Evolutionary conservation across 805 yeast genomes (phyloP), one percentile per base, ranked within the genome.

Genomic region (Candida germanica): DNA sequence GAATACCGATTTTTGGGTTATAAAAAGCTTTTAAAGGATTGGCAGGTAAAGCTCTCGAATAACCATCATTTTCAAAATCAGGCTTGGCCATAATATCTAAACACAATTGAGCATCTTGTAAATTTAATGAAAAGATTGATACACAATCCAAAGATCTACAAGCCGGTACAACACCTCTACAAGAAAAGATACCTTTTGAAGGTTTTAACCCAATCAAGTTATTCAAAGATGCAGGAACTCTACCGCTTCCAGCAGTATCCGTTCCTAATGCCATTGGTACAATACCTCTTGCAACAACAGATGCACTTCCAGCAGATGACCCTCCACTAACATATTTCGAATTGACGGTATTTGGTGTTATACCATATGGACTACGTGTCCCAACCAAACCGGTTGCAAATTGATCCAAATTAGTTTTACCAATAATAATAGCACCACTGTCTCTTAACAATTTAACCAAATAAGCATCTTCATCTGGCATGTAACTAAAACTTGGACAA

Each of bases 301-400:
- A 79, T 5, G 96, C 94, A n/a, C 96, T 87, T 9, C 98, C 98
- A 1, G 97, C 88, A 25, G 94, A 83, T 2, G 96, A 87, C 20
- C 98, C 98, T 34, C 98, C 98, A 38, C 88, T 77, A 12, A 91
- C 96, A 54, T 88, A 88, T 31, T 78, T 69, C 33, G 70, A 64
- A 47, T 83, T 69, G 59, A 91, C 87, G 1, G 91, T 80, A 59
- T 83, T 82, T 25, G 87, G 79, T 4, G 96, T 84, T 48, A 80
- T 75, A 9, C 98, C 98, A 56, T 91, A 91, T 1, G 98, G 98
- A 5, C 96, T 85, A 53, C 98, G 75, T 21, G 87, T 81, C 29
- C 98, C 98, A 2, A 91, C 98, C 40, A 91, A 71, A 25, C 98
- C 98, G 2, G 98, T 93, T 9, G 98, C 98, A 64, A 91, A 91